phyloP scores from a whole-genome alignment of 768 basidiomycete genomes.

The Tylopilus plumbeoviolaceoides region DNA sequence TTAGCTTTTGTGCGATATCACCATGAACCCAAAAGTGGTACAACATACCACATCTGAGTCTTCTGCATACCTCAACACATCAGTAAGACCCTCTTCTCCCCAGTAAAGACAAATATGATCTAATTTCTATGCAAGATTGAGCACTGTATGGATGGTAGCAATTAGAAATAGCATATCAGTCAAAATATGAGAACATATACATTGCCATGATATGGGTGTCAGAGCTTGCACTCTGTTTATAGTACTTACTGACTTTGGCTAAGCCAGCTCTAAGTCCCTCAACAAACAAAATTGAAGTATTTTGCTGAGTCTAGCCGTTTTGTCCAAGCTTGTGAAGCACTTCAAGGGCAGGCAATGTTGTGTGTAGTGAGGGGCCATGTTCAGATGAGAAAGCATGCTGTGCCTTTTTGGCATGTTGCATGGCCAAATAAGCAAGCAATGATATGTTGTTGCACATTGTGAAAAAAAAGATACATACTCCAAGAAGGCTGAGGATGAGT shows the following conservation, averaged over 20 bases:
- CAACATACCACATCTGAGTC: too few species aligned
- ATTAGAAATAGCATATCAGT: not conserved
- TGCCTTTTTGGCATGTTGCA: not conserved
- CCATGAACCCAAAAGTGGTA: too few species aligned
- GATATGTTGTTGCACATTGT: too few species aligned
- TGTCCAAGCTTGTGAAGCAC: not conserved
- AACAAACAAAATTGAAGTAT: not conserved
- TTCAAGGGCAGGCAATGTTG: not conserved
- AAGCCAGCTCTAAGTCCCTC: not conserved
- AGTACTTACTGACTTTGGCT: not conserved
- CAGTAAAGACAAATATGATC: not conserved
- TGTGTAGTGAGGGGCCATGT: not conserved
- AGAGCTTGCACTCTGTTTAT: not conserved
- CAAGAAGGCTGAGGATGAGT: not conserved
- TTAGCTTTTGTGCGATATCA: too few species aligned
- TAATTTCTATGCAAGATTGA: not conserved
- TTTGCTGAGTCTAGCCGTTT: not conserved
- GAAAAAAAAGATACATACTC: too few species aligned
- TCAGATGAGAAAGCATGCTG: not conserved
- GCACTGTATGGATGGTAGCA: not conserved
- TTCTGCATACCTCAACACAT: too few species aligned
- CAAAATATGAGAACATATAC: not conserved
- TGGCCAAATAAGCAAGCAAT: too few species aligned
- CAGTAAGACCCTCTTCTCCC: too few species aligned
- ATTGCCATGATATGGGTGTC: not conserved